Conservation (phyloP, 257 asterid species). For the Perilla frutescens region DNA sequence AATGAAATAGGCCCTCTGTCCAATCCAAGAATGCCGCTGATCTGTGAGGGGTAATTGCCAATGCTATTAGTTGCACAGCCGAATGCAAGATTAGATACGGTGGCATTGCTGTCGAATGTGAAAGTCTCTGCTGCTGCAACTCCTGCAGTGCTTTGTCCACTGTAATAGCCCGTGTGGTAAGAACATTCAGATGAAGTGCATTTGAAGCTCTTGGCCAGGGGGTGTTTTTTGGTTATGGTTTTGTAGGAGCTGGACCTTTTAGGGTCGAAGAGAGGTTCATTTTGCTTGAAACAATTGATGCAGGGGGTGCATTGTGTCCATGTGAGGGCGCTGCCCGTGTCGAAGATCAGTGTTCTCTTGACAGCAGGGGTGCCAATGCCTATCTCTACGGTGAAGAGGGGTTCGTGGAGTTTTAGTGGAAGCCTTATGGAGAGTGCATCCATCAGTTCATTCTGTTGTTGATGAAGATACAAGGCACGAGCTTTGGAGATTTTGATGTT, state of each 20-base stretch:
- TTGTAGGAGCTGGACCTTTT: constrained; percentile 25
- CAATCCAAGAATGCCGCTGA: constrained; percentile 2
- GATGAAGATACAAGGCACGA: too few relatives aligned
- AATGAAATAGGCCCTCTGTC: not conserved
- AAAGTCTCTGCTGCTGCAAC: too few relatives aligned
- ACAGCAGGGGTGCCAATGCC: constrained; percentile 43
- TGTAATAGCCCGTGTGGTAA: too few relatives aligned
- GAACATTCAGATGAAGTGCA: too few relatives aligned
- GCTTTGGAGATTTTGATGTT: too few relatives aligned
- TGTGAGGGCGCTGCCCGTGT: constrained; percentile 44
- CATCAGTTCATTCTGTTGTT: too few relatives aligned
- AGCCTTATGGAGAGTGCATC: constrained; percentile 2
- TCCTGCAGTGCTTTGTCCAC: too few relatives aligned
- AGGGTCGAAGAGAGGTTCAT: constrained; percentile 30
- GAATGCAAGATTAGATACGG: not conserved
- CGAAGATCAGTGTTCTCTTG: constrained; percentile 37
- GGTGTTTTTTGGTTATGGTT: not conserved
- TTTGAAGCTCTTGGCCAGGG: constrained; percentile 20
- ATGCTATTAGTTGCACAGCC: not conserved
- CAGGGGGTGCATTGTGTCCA: constrained; percentile 52
- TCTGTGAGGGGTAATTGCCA: not conserved
- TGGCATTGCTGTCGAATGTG: too few relatives aligned
- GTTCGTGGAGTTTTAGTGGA: constrained; percentile 19
- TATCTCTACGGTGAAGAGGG: constrained; percentile 41
- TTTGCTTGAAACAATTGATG: constrained; percentile 40